Base-by-base conservation (phyloP, 2,329 filamentous ascomycete genomes). In the Pestalotiopsis sp. region DNA sequence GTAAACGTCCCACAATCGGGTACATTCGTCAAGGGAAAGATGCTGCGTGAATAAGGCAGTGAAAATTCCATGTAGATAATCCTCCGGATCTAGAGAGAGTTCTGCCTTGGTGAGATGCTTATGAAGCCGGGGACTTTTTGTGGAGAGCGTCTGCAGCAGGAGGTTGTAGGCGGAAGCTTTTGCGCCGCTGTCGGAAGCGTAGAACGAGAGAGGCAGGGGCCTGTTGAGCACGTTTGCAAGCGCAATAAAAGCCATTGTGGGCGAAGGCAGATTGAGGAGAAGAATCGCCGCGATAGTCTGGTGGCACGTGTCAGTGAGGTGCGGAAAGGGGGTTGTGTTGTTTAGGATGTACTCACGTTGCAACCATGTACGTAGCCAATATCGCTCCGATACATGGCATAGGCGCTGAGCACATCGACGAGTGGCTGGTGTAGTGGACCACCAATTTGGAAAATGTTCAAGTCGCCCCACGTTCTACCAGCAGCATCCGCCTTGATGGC, bases 351-450 rank as follows among this genome's bases (percentile, higher is more conserved):
- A 85, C 91, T 85, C 79, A 93, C 90, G 76, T 94, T 92, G 72
- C 91, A 92, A 66, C 92, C 92, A 70, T 87, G 85, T 68, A 93
- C 86, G 75, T 94, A 94, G 71, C 93, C 92, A 74, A 95, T 92
- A 76, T 96, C 93, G 72, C 90, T 91, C 70, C 93, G 87, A 79
- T 96, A 96, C 88, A 94, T 92, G 67, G 90, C 86, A 79, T 95
- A 95, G 6, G 93, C 93, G 74, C 90, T 90, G 69, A 95, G 84
- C 11, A 96, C 88, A 76, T 95, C 90, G 20, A 92, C 82, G 38
- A 96, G 82, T 49, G 87, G 85, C 68, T 89, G 83, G 76, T 95
- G 88, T 12, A 95, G 82, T 1, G 92, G 92, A 0, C 88, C 90
- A 17, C 81, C 87, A 5, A 84, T 81, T 73, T 91, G 87, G 76